A percentile compares a stretch with the other conserved stretches of the same genome.
phyloP scores from a whole-genome alignment of 768 basidiomycete genomes.

The Pholiota conissans region DNA sequence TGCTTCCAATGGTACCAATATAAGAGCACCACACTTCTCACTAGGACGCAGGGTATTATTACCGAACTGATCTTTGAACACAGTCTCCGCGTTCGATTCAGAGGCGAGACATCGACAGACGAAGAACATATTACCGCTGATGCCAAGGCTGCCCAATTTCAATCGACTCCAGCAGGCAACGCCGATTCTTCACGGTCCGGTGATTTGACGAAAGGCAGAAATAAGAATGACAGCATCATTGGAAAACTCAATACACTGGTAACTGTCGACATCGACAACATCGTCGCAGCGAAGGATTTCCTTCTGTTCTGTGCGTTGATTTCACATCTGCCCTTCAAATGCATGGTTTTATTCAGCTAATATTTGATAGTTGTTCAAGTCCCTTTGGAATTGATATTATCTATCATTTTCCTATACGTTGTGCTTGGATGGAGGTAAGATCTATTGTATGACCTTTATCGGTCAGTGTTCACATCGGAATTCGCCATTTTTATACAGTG shows the following conservation, averaged over 20 bases:
- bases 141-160: neutral
- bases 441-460: neutral
- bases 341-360: slow-evolving; percentile 7
- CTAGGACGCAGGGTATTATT: slow-evolving; percentile 40
- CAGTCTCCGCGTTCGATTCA: slow-evolving; percentile 62
- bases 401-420: slow-evolving; percentile 42
- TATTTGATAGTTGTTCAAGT: slow-evolving; percentile 24
- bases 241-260: slow-evolving; percentile 80
- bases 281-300: slow-evolving; percentile 36
- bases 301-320: slow-evolving; percentile 24
- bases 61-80: slow-evolving; percentile 45
- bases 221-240: slow-evolving; percentile 48
- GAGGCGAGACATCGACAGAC: slow-evolving; percentile 33
- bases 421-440: slow-evolving; percentile 50
- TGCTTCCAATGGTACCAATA: slow-evolving; percentile 58
- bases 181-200: neutral
- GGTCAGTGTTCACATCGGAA: no score
- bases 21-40: slow-evolving; percentile 41
- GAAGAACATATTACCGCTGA: neutral
- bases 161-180: slow-evolving; percentile 3
- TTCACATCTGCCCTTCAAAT: no score
- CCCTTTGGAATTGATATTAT: slow-evolving; percentile 39
- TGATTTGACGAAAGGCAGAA: neutral
- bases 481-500: no score
- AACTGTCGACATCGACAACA: slow-evolving; percentile 55